Evolutionary conservation across 2,329 filamentous ascomycete species (phyloP), one percentile per base, ranked within the genome.

Genomic region (Pseudogymnoascus sp.): DNA sequence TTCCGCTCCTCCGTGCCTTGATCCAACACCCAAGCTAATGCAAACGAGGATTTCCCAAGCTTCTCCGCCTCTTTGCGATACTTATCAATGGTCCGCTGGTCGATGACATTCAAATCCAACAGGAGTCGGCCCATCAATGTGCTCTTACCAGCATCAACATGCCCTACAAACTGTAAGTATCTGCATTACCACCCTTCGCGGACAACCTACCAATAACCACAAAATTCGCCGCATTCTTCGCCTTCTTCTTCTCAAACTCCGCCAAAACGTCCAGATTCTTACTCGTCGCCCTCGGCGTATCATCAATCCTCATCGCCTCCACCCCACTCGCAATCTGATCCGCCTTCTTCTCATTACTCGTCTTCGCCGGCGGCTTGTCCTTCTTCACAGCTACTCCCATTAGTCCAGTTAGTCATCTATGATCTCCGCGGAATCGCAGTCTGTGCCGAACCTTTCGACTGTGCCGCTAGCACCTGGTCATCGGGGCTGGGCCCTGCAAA

Each of bases 71-170:
- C 92, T 72, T 88, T 89, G 17, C 87, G 84, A 68, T 95, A 92
- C 72, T 89, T 93, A 62, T 96, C 91, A 63, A 99, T 82, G 0
- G 92, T 93, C 63, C 92, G 82, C 71, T 96, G 85, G 67, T 96
- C 90, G 5, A 99, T 86, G 26, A 92, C 89, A 63, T 92, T 89
- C 40, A 96, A 82, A 68, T 99, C 94, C 41, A 93, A 86, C 4
- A 99, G 78, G 29, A 99, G 75, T n/a, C 94, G 86, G 0, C 93
- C 94, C 93, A 99, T 97, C 37, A 99, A 81, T 5, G 94, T 99
- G 72, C 92, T 97, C 75, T 99, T 99, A 60, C 94, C 94, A 60
- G 95, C 93, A 73, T 99, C 94, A 61, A 99, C 94, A 72, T 99
- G 94, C 11, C 94, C 92, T 91, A 71, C 61, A 3, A 64, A 17